Conservation (phyloP, 2,329 filamentous ascomycete genomes). For the Hypoxylon sp. region DNA sequence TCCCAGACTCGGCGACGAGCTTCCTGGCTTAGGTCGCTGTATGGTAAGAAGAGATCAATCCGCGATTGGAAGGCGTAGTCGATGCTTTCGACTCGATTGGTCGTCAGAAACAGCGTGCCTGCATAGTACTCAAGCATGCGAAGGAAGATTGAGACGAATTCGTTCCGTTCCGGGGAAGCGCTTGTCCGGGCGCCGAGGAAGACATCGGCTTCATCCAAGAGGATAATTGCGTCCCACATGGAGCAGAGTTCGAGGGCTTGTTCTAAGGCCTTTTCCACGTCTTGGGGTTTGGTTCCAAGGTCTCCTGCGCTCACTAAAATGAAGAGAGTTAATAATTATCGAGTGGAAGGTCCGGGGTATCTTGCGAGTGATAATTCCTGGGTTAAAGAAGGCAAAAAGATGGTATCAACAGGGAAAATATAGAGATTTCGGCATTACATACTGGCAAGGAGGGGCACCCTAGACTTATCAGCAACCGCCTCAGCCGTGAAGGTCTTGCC, state of each 20-base stretch:
- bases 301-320: slow-evolving; percentile 56
- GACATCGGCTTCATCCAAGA: slow-evolving; percentile 62
- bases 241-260: slow-evolving; percentile 56
- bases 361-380: no score
- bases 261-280: slow-evolving; percentile 55
- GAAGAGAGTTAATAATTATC: neutral
- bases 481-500: slow-evolving; percentile 60
- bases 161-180: slow-evolving; percentile 57
- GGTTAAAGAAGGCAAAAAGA: neutral
- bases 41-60: slow-evolving; percentile 55
- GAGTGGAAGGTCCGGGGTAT: no score
- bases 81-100: slow-evolving; percentile 56
- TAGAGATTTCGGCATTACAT: neutral
- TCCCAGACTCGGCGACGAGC: slow-evolving; percentile 56
- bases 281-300: slow-evolving; percentile 55
- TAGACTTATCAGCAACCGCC: slow-evolving; percentile 57
- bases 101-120: slow-evolving; percentile 58
- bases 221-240: slow-evolving; percentile 61
- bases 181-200: slow-evolving; percentile 57
- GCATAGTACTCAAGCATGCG: slow-evolving; percentile 54
- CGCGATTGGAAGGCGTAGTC: slow-evolving; percentile 58
- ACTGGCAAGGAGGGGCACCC: slow-evolving; percentile 57
- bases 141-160: slow-evolving; percentile 55
- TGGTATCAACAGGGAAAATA: neutral
- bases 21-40: slow-evolving; percentile 50